Base-by-base conservation (phyloP, 768 basidiomycete species). In the Pleurotus eryngii region DNA sequence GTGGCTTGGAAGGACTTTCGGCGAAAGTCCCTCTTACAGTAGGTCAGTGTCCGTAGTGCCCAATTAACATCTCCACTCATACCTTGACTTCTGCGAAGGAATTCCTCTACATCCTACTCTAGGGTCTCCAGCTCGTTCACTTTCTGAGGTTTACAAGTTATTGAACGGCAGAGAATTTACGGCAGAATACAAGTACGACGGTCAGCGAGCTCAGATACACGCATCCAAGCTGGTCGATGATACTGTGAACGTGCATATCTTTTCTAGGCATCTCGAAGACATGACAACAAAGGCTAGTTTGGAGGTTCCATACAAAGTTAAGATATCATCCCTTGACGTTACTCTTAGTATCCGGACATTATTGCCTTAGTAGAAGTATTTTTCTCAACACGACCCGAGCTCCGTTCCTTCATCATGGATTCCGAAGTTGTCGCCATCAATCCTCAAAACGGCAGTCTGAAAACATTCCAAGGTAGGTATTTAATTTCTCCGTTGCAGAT, bases 151-250 rank as follows among this genome's bases (percentile, higher is more conserved):
- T n/a, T 94, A 91, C 65, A 80, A 83, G 46, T 79, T 86, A 5
- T 72, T 93, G 17, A 81, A 80, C 18, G 75, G 78, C 30, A 72
- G 83, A 30, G 80, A 86, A 8, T 97, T 95, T 70, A 79, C 83
- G 14, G 89, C 92, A 30, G 95, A 97, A 73, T 90, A 90, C 67
- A 97, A 96, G 70, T 90, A 95, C 64, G 95, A 97, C 63, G 95
- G 89, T 17, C 89, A 92, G 65, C 81, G 89, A 49, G 91, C 87
- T 17, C 91, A 92, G 69, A 85, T 90, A n/a, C 89, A 91, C 66
- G 87, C 78, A 11, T 65, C 54, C 43, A 68, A 60, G 60, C 65
- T 65, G 12, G 63, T 68, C 3, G 64, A 69, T 30, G 74, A 67
- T 30, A 62, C 66, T 9, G 54, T 65, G 27, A 64, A 61, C 8